Evolutionary conservation across 257 asterid species (phyloP).

Genomic region (Penstemon barbatus): DNA sequence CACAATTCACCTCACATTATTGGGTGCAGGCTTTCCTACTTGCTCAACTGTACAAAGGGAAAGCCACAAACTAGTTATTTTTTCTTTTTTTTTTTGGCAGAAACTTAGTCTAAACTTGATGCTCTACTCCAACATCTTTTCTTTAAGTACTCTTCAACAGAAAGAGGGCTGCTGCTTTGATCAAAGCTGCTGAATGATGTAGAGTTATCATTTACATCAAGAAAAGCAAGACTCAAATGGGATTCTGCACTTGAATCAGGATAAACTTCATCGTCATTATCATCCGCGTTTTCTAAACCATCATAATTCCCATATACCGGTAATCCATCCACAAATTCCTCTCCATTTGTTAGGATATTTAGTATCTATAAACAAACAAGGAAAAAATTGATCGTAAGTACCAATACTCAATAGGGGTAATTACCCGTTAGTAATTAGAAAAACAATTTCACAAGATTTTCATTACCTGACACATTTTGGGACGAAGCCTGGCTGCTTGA

Average conservation of each 20-base stretch:
- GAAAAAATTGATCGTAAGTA: background rate
- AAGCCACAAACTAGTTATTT: background rate
- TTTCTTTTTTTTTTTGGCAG: background rate
- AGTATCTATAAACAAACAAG: constrained; percentile 43
- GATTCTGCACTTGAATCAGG: constrained; percentile 83
- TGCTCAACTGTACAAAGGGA: constrained; percentile 35
- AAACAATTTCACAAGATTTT: constrained; percentile 1
- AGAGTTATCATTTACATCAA: constrained; percentile 57
- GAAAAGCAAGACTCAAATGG: constrained; percentile 72
- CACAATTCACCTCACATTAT: constrained; percentile 48
- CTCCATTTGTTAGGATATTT: constrained; percentile 53
- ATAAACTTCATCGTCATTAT: constrained; percentile 82
- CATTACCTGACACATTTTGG: constrained; percentile 71
- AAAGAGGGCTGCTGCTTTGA: constrained; percentile 69
- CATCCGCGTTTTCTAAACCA: constrained; percentile 44
- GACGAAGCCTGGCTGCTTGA: constrained; percentile 87
- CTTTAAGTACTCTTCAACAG: constrained; percentile 64
- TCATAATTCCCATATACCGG: constrained; percentile 19
- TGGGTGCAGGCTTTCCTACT: constrained; percentile 50
- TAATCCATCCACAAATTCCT: constrained; percentile 32
- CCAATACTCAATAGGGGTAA: background rate
- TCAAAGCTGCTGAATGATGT: constrained; percentile 74
- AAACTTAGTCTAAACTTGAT: constrained; percentile 53
- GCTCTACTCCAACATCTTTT: constrained; percentile 72
- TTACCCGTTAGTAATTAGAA: background rate